phyloP scores from a whole-genome alignment of 2,329 filamentous ascomycete species.

The Aphanocladium album region DNA sequence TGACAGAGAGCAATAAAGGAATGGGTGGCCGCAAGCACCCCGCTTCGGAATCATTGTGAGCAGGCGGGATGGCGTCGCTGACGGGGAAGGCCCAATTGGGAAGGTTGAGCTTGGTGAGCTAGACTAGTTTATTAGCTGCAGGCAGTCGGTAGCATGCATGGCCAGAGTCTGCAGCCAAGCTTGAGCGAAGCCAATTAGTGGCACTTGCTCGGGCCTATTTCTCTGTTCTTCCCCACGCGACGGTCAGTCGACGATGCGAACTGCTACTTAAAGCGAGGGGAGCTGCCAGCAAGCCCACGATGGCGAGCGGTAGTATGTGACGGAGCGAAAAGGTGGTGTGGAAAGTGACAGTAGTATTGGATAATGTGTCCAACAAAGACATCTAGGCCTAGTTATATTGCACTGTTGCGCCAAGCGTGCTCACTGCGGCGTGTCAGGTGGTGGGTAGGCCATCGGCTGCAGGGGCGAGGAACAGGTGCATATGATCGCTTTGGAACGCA shows the following conservation, averaged over 20 bases:
- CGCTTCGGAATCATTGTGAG: not conserved
- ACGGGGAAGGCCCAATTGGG: not conserved
- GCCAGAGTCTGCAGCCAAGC: not conserved
- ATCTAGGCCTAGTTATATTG: not conserved
- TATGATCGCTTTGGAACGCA: not conserved
- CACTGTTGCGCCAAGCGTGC: not conserved
- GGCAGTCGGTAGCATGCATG: not conserved
- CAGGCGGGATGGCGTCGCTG: not conserved
- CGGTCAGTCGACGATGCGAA: not conserved
- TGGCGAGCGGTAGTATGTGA: not conserved
- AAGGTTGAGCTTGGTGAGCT: not conserved
- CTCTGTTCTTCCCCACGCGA: not conserved
- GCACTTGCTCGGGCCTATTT: not conserved
- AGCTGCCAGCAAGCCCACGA: not conserved
- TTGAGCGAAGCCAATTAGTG: not conserved
- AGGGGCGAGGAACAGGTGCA: not conserved
- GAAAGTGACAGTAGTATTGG: not conserved
- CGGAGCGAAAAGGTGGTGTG: not conserved
- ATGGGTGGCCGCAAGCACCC: not conserved
- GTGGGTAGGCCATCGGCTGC: not conserved
- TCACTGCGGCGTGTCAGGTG: slow-evolving; percentile 1
- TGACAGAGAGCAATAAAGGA: not conserved
- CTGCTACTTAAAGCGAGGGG: not conserved
- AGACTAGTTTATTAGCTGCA: not conserved
- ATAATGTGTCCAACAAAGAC: not conserved